Conservation (phyloP, 768 basidiomycete species). For the Piloderma croceum region DNA sequence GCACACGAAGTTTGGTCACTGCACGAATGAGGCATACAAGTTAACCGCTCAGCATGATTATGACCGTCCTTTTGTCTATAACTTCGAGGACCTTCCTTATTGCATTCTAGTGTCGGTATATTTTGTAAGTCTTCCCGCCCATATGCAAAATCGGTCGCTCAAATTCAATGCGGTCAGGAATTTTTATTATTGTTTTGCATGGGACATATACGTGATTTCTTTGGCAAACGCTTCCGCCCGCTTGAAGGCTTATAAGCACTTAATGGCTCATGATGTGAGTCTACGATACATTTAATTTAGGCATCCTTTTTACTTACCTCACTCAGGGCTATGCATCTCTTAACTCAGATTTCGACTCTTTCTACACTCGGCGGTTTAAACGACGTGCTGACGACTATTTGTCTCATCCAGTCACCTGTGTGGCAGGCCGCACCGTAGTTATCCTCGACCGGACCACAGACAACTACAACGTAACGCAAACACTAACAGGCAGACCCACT, state of each 20-base stretch:
- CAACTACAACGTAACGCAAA: slow-evolving; percentile 76
- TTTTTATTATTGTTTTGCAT: slow-evolving; percentile 89
- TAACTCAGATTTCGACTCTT: slow-evolving; percentile 98
- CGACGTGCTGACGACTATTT: slow-evolving; percentile 94
- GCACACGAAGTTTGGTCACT: slow-evolving; percentile 92
- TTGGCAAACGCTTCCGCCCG: slow-evolving; percentile 78
- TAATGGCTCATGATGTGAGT: slow-evolving; percentile 80
- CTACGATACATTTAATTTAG: slow-evolving; percentile 5
- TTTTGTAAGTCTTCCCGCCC: no score
- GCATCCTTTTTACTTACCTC: slow-evolving; percentile 1
- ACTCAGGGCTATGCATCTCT: slow-evolving; percentile 89
- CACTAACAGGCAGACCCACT: slow-evolving; percentile 72
- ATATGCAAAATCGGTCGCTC: no score
- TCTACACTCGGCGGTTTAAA: slow-evolving; percentile 96
- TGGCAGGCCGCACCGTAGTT: slow-evolving; percentile 89
- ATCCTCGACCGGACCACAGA: slow-evolving; percentile 78
- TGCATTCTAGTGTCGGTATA: slow-evolving; percentile 91
- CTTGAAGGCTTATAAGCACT: slow-evolving; percentile 68
- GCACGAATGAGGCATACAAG: slow-evolving; percentile 70
- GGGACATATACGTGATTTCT: slow-evolving; percentile 91
- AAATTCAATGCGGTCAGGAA: no score
- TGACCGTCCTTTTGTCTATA: slow-evolving; percentile 37
- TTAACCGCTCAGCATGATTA: slow-evolving; percentile 56
- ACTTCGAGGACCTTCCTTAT: slow-evolving; percentile 85
- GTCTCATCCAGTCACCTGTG: slow-evolving; percentile 86